Evolutionary conservation across 805 yeast species (phyloP).

Genomic region (Saccharomycopsis olivae): DNA sequence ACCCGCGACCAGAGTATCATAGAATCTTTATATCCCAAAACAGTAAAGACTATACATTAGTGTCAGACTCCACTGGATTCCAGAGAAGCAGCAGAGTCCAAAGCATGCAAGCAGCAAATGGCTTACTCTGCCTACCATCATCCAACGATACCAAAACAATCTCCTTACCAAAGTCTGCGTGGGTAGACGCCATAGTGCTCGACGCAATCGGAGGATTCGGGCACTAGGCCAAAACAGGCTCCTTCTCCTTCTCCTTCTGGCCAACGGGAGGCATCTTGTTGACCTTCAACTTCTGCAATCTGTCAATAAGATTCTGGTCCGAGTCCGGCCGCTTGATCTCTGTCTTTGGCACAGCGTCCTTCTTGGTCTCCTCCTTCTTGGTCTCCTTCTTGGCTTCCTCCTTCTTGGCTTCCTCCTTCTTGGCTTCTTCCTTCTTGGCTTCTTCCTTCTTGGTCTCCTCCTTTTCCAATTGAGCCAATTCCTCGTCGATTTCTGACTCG

Average conservation of each 20-base stretch:
- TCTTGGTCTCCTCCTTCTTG: slow-evolving; percentile 4
- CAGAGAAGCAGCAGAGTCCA: too few relatives aligned
- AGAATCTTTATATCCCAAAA: too few relatives aligned
- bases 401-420: slow-evolving; percentile 6
- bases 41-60: too few relatives aligned
- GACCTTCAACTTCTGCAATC: slow-evolving; percentile 3
- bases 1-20: too few relatives aligned
- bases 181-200: too few relatives aligned
- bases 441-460: slow-evolving; percentile 11
- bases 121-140: too few relatives aligned
- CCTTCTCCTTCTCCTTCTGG: not conserved
- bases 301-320: slow-evolving; percentile 6
- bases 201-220: too few relatives aligned
- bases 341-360: slow-evolving; percentile 4
- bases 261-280: slow-evolving; percentile 13
- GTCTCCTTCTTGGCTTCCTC: slow-evolving; percentile 15
- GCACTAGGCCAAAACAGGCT: too few relatives aligned
- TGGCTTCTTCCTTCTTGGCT: not conserved
- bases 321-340: slow-evolving; percentile 15
- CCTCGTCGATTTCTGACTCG: slow-evolving; percentile 22
- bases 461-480: slow-evolving; percentile 11
- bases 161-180: too few relatives aligned
- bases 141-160: too few relatives aligned
- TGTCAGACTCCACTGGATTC: too few relatives aligned
- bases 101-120: too few relatives aligned